Evolutionary conservation across 768 basidiomycete species (phyloP).

Genomic region (Panaeolus papilionaceus): DNA sequence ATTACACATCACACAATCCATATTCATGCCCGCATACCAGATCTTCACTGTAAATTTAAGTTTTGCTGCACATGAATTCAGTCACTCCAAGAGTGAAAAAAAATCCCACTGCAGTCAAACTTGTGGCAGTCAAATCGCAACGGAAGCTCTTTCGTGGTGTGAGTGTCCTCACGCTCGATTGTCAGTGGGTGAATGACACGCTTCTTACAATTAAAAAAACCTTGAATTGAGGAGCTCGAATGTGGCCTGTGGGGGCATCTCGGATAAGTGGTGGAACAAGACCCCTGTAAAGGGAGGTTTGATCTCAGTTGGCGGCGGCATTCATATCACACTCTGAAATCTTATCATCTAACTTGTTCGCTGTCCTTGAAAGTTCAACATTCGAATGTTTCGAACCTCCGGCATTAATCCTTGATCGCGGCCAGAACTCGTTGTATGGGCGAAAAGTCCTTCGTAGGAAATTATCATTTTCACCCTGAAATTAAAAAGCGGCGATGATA

Average conservation of each 20-base stretch:
- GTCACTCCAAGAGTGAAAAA: neutral
- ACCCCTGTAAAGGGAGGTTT: neutral
- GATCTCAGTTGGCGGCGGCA: neutral
- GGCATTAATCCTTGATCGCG: neutral
- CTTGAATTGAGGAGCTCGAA: neutral
- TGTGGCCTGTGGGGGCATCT: slow-evolving; percentile 1
- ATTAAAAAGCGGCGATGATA: neutral
- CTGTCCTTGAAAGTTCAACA: too few species aligned
- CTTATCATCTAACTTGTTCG: neutral
- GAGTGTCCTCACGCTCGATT: neutral
- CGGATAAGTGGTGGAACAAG: slow-evolving; percentile 4
- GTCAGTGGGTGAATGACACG: neutral
- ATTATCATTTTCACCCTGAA: neutral
- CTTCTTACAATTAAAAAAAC: neutral
- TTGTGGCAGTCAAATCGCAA: neutral
- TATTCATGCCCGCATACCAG: neutral
- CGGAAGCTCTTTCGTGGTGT: neutral
- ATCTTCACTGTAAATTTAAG: slow-evolving; percentile 3
- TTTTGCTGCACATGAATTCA: slow-evolving; percentile 5
- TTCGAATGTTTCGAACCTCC: neutral
- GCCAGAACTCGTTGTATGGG: neutral
- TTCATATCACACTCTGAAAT: neutral
- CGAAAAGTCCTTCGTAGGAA: neutral
- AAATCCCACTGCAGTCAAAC: slow-evolving; percentile 9
- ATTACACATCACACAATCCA: neutral